phyloP scores from a whole-genome alignment of 352 stramenopile genomes.

The Globisporangium apiculatum region DNA sequence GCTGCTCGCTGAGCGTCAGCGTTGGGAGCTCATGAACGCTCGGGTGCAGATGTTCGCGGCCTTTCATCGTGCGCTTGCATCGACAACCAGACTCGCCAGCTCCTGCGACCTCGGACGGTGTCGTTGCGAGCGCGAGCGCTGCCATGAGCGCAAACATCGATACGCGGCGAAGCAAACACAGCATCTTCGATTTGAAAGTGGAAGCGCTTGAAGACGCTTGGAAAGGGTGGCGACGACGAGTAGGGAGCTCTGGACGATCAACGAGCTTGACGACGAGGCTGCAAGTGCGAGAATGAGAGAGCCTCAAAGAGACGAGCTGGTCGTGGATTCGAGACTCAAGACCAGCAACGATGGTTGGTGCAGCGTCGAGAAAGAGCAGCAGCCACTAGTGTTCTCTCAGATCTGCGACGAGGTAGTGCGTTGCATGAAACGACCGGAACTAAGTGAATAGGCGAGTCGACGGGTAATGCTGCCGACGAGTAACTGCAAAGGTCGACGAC shows the following conservation, averaged over 20 bases:
- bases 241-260: neutral
- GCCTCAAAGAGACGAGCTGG: too few species aligned
- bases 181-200: neutral
- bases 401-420: neutral
- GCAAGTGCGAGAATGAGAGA: neutral
- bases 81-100: constrained; percentile 18
- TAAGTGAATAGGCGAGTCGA: neutral
- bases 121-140: constrained; percentile 4
- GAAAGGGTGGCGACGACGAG: neutral
- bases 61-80: constrained; percentile 71
- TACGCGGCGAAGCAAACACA: constrained; percentile 1
- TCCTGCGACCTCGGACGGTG: constrained; percentile 9
- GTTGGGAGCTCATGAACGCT: constrained; percentile 30
- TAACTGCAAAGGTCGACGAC: too few species aligned
- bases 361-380: neutral
- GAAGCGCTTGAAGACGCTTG: neutral
- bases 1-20: constrained; percentile 28
- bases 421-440: neutral
- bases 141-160: constrained; percentile 2
- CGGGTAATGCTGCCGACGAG: too few species aligned
- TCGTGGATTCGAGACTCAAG: too few species aligned
- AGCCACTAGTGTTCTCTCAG: too few species aligned
- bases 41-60: constrained; percentile 60
- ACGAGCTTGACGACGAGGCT: neutral
- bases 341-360: neutral